Base-by-base conservation (phyloP, 495 filamentous ascomycete species). In the Letharia columbiana region DNA sequence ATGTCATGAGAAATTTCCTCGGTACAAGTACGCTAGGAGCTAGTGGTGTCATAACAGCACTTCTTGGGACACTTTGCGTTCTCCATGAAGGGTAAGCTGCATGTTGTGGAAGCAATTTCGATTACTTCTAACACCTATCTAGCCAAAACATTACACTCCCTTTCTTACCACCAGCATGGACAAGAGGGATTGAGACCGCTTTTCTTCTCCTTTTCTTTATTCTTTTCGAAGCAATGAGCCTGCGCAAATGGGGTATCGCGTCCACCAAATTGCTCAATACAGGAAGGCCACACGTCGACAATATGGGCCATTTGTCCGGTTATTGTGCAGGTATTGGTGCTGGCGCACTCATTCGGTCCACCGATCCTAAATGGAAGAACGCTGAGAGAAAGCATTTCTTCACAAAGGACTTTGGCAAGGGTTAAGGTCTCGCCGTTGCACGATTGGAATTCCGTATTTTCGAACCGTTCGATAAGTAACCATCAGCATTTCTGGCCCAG, bases 261-360 rank as follows among this genome's bases (percentile, higher is more conserved):
- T 33, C 54, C 2, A 2, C 33, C 15, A 57, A 35, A 10, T 20
- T 57, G 33, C 15, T 35, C 33, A 37, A 57, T n/a, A 57, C 54
- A 57, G 54, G 31, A 37, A 57, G 54, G 54, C 63, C 35, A 37
- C 9, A 4, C 33, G 74, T 89, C 54, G 90, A 96, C 70, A 77
- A 91, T 63, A 80, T 79, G 57, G 86, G 87, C n/a, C 91, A 96
- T 79, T 68, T 93, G 40, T 85, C 83, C 35, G 91, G 91, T 3
- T 82, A 86, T 67, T 70, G 78, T 3, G 72, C 76, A 5, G 89
- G 89, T 18, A 69, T 79, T 3, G 52, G 70, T 13, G 77, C 76
- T 10, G 80, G 69, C 0, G 73, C 77, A 33, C 35, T 73, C n/a
- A 61, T 69, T 28, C 61, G 66, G 6, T 33, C 44, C 2, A 65